phyloP scores from a whole-genome alignment of 2,329 filamentous ascomycete species.

The Cladosporium halotolerans region DNA sequence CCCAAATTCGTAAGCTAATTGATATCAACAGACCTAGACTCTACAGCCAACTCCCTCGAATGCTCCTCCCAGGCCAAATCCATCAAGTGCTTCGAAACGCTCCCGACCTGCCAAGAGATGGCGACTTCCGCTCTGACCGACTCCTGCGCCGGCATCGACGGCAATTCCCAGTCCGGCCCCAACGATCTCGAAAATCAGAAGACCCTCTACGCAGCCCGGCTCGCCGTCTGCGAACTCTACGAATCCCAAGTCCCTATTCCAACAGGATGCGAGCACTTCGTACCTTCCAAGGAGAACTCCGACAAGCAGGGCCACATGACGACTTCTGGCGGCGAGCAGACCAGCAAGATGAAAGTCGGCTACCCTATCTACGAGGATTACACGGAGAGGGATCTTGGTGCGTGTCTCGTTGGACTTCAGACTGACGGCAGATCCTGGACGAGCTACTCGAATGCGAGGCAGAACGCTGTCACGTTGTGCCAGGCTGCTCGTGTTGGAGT shows the following conservation, averaged over 20 bases:
- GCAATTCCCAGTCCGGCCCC: constrained; percentile 12
- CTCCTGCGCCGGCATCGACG: constrained; percentile 47
- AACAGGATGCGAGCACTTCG: constrained; percentile 45
- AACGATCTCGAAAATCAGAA: constrained; percentile 40
- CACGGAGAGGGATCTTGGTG: constrained; percentile 35
- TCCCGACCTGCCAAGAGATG: constrained; percentile 48
- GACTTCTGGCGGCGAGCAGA: constrained; percentile 17
- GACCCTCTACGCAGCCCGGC: constrained; percentile 54
- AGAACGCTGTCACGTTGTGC: constrained; percentile 57
- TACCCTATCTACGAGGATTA: constrained; percentile 21
- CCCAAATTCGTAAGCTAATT: too few relatives aligned
- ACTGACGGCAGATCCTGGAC: constrained; percentile 49
- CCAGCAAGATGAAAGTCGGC: constrained; percentile 12
- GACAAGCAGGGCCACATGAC: constrained; percentile 21
- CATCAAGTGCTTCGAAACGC: constrained; percentile 39
- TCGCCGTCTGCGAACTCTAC: constrained; percentile 58
- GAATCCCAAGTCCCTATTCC: constrained; percentile 48
- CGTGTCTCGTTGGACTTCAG: constrained; percentile 50
- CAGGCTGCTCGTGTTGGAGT: constrained; percentile 53
- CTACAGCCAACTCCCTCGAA: not conserved
- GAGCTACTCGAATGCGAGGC: constrained; percentile 57
- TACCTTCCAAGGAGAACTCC: constrained; percentile 34
- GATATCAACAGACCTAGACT: not conserved
- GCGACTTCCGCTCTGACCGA: constrained; percentile 47
- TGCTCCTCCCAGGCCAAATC: constrained; percentile 15